phyloP scores from a whole-genome alignment of 2,329 filamentous ascomycete genomes.

The Volutella citrinella region DNA sequence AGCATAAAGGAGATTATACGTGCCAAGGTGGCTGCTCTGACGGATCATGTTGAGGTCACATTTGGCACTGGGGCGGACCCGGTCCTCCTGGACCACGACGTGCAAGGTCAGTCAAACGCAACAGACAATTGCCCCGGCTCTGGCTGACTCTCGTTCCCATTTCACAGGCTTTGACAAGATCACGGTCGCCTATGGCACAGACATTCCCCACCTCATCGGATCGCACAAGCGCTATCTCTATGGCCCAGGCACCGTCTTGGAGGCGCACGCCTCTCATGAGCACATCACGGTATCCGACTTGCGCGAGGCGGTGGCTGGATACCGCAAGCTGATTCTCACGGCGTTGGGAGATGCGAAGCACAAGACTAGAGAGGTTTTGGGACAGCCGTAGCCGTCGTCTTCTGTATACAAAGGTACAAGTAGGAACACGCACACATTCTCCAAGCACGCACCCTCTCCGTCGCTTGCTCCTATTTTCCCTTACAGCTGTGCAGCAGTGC shows the following conservation, averaged over 20 bases:
- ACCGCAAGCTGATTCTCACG: too few relatives aligned
- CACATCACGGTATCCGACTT: too few relatives aligned
- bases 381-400: too few relatives aligned
- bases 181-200: conserved; percentile 16
- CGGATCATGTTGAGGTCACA: conserved; percentile 8
- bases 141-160: not conserved
- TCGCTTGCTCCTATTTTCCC: too few relatives aligned
- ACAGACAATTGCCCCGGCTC: not conserved
- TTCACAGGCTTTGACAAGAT: conserved; percentile 12
- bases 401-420: too few relatives aligned
- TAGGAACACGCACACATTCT: too few relatives aligned
- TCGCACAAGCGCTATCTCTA: conserved; percentile 16
- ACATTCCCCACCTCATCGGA: conserved; percentile 14
- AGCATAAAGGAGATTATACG: conserved; percentile 8
- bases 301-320: too few relatives aligned
- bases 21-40: conserved; percentile 6
- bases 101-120: conserved; percentile 7
- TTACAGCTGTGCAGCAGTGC: too few relatives aligned
- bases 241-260: conserved; percentile 17
- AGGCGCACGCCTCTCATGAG: conserved; percentile 16
- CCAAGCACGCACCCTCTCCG: too few relatives aligned
- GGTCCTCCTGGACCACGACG: conserved; percentile 9
- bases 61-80: conserved; percentile 13
- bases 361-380: too few relatives aligned
- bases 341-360: too few relatives aligned